A percentile compares a stretch with the other conserved stretches of the same genome.
Evolutionary conservation across 495 filamentous ascomycete genomes (phyloP).

Genomic region (Neurospora sp.): DNA sequence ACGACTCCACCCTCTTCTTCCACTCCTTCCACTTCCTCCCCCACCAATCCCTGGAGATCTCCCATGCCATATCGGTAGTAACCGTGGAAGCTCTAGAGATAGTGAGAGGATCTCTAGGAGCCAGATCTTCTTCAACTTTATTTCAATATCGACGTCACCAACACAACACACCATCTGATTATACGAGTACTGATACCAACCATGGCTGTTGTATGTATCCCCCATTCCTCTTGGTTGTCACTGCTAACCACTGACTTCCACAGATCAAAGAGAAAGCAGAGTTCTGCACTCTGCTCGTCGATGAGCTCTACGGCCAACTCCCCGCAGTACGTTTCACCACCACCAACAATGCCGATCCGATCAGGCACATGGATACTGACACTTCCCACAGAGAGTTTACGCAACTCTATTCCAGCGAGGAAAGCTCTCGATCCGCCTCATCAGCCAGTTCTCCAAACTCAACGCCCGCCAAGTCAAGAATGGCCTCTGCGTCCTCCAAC

Average conservation of each 20-base stretch:
- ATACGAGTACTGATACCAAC: background rate
- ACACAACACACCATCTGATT: constrained; percentile 1
- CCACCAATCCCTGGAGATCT: background rate
- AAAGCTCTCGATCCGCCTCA: constrained; percentile 55
- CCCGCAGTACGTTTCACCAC: constrained; percentile 58
- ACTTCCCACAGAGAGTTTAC: constrained; percentile 57
- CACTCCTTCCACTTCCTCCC: background rate
- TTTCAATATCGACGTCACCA: constrained; percentile 2
- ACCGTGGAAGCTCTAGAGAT: constrained; percentile 59
- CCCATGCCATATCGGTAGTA: constrained; percentile 57
- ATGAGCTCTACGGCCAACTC: constrained; percentile 80
- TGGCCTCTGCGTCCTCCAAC: constrained; percentile 73
- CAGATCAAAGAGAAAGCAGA: constrained; percentile 56
- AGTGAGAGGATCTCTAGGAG: constrained; percentile 60
- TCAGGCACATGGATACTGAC: background rate
- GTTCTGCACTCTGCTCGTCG: constrained; percentile 80
- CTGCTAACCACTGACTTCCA: background rate
- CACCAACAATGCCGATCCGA: background rate
- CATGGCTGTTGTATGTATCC: background rate
- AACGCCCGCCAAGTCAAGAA: constrained; percentile 58
- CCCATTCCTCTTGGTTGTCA: background rate
- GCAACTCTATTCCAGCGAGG: constrained; percentile 67
- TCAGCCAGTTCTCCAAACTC: constrained; percentile 59
- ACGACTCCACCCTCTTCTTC: constrained; percentile 5
- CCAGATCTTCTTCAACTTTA: constrained; percentile 19